Evolutionary conservation across 1,284 basidiomycete genomes (phyloP).

Genomic region (Mycena citricolor): DNA sequence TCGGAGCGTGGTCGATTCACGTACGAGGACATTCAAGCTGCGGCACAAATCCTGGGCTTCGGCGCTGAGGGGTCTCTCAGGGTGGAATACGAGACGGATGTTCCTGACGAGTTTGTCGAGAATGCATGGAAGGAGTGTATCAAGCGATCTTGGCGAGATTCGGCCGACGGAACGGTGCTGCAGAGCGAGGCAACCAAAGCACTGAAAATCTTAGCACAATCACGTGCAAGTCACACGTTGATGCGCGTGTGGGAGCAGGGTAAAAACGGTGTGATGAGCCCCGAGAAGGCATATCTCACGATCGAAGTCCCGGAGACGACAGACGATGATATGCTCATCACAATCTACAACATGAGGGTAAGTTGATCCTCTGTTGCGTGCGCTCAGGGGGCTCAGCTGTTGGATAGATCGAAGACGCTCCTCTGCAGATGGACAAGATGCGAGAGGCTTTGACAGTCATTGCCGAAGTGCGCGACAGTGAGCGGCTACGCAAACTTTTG

Average conservation of each 20-base stretch:
- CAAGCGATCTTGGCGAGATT: slow-evolving; percentile 61
- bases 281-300: slow-evolving; percentile 70
- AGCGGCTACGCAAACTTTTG: slow-evolving; percentile 65
- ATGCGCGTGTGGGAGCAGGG: slow-evolving; percentile 53
- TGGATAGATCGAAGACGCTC: slow-evolving; percentile 67
- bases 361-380: slow-evolving; percentile 29
- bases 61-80: slow-evolving; percentile 56
- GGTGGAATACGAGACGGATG: slow-evolving; percentile 65
- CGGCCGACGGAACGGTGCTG: slow-evolving; percentile 40
- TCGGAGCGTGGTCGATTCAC: slow-evolving; percentile 68
- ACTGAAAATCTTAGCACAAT: slow-evolving; percentile 63
- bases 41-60: slow-evolving; percentile 60
- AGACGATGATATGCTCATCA: slow-evolving; percentile 76
- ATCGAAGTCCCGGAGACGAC: slow-evolving; percentile 69
- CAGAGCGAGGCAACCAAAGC: slow-evolving; percentile 60
- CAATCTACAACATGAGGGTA: slow-evolving; percentile 74
- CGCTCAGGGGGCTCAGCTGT: slow-evolving; percentile 2
- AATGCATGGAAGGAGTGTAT: slow-evolving; percentile 67
- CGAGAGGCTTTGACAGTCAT: slow-evolving; percentile 67
- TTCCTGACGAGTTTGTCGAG: slow-evolving; percentile 66
- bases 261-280: slow-evolving; percentile 62
- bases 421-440: slow-evolving; percentile 62
- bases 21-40: slow-evolving; percentile 46
- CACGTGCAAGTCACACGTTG: slow-evolving; percentile 49
- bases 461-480: slow-evolving; percentile 71